Evolutionary conservation across 129 eudicot genomes (phyloP).

Genomic region (Helichrysum umbraculigerum): DNA sequence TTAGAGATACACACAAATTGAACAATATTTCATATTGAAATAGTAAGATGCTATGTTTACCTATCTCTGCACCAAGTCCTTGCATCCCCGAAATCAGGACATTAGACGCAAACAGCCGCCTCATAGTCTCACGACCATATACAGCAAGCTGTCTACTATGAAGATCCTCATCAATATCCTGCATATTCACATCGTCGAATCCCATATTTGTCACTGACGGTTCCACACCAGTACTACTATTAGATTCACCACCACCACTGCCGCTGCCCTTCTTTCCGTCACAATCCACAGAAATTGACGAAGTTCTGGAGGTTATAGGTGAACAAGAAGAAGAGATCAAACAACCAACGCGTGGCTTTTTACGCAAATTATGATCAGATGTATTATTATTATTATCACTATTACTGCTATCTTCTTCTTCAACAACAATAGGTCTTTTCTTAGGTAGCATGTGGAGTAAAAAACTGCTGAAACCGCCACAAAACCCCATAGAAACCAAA

Average conservation of each 20-base stretch:
- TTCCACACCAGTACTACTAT: constrained; percentile 9
- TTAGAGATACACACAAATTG: background rate
- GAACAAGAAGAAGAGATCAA: constrained; percentile 37
- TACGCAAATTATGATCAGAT: constrained; percentile 35
- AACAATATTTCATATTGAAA: background rate
- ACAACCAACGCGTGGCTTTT: constrained; percentile 56
- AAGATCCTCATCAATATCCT: constrained; percentile 89
- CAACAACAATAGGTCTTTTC: constrained; percentile 56
- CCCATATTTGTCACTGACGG: constrained; percentile 51
- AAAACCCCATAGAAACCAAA: constrained; percentile 50
- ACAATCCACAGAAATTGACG: constrained; percentile 19
- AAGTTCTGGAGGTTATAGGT: constrained; percentile 16
- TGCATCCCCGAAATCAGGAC: constrained; percentile 93
- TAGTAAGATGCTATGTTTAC: constrained; percentile 34
- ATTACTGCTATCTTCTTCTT: constrained; percentile 48
- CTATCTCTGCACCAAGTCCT: constrained; percentile 98
- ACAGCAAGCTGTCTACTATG: constrained; percentile 99
- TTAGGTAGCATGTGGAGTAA: constrained; percentile 88
- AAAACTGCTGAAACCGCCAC: constrained; percentile 64
- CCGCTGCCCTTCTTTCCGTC: constrained; percentile 20
- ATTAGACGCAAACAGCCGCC: constrained; percentile 81
- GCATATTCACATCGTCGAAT: constrained; percentile 52
- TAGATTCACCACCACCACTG: constrained; percentile 20
- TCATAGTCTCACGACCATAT: constrained; percentile 98
- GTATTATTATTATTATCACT: constrained; percentile 36